phyloP scores from a whole-genome alignment of 2,329 filamentous ascomycete genomes.

The Fusarium scirpi region DNA sequence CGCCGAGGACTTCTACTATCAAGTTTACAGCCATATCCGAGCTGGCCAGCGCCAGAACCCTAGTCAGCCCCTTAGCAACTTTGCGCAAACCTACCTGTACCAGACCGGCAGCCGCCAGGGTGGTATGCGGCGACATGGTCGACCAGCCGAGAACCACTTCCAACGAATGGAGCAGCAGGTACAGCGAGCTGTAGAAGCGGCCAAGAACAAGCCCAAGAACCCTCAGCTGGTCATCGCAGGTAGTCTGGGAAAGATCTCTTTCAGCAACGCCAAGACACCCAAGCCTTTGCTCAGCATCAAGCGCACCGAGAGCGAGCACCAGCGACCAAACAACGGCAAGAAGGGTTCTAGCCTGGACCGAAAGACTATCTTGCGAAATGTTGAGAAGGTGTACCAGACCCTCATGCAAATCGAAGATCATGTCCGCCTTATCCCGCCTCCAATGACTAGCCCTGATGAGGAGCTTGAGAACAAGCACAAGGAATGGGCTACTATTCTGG shows the following conservation, averaged over 20 bases:
- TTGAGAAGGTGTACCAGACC: slow-evolving; percentile 87
- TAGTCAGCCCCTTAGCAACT: slow-evolving; percentile 92
- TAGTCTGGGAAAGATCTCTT: slow-evolving; percentile 96
- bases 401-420: slow-evolving; percentile 96
- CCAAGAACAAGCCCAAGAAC: slow-evolving; percentile 97
- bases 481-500: slow-evolving; percentile 74
- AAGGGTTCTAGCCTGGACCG: slow-evolving; percentile 73
- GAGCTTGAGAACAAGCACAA: slow-evolving; percentile 79
- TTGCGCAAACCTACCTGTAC: slow-evolving; percentile 97
- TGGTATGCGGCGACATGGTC: slow-evolving; percentile 77
- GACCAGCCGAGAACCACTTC: slow-evolving; percentile 94
- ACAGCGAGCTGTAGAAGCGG: slow-evolving; percentile 94
- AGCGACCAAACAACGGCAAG: slow-evolving; percentile 64
- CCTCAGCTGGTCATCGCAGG: slow-evolving; percentile 97
- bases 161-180: slow-evolving; percentile 99
- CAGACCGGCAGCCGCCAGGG: slow-evolving; percentile 90
- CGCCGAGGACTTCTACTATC: slow-evolving; percentile 97
- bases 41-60: slow-evolving; percentile 91
- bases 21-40: slow-evolving; percentile 94
- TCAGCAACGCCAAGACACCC: slow-evolving; percentile 98
- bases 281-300: slow-evolving; percentile 97
- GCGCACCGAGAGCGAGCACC: slow-evolving; percentile 76
- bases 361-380: slow-evolving; percentile 85
- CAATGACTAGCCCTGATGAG: slow-evolving; percentile 70
- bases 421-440: slow-evolving; percentile 79